phyloP scores from a whole-genome alignment of 148 eudicot genomes.

The Nepenthes mirabilis region DNA sequence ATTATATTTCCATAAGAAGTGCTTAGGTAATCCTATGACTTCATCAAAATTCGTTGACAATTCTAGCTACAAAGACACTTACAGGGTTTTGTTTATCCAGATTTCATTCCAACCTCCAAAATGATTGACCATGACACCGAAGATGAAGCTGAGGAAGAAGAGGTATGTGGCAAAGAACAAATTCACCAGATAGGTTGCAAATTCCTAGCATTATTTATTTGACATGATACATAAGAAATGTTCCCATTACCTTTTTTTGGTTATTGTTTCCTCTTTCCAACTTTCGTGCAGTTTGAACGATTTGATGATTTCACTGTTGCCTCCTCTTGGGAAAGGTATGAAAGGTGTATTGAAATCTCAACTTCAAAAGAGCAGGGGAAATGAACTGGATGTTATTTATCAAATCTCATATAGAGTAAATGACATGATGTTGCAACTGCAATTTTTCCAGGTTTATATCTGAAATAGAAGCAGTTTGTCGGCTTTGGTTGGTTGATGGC shows the following conservation, averaged over 20 bases:
- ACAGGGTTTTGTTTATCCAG: conserved; percentile 4
- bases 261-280: not conserved
- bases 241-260: conserved; percentile 1
- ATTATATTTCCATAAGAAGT: too few species aligned
- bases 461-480: conserved; percentile 85
- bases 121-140: conserved; percentile 16
- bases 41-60: too few species aligned
- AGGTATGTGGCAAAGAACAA: conserved; percentile 13
- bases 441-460: conserved; percentile 66
- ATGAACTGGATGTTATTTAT: not conserved
- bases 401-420: not conserved
- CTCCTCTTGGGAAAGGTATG: conserved; percentile 97
- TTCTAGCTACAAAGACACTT: not conserved
- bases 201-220: not conserved
- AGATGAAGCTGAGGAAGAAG: conserved; percentile 30
- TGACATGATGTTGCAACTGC: not conserved
- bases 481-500: conserved; percentile 94
- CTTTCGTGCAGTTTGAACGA: conserved; percentile 48
- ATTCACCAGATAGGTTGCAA: not conserved
- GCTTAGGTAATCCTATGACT: too few species aligned
- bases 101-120: conserved; percentile 17
- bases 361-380: not conserved
- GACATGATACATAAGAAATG: conserved; percentile 1
- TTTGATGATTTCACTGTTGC: conserved; percentile 98
- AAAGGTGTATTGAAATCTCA: not conserved